Conservation (phyloP, 2,329 filamentous ascomycete genomes). For the Exophiala sp. region DNA sequence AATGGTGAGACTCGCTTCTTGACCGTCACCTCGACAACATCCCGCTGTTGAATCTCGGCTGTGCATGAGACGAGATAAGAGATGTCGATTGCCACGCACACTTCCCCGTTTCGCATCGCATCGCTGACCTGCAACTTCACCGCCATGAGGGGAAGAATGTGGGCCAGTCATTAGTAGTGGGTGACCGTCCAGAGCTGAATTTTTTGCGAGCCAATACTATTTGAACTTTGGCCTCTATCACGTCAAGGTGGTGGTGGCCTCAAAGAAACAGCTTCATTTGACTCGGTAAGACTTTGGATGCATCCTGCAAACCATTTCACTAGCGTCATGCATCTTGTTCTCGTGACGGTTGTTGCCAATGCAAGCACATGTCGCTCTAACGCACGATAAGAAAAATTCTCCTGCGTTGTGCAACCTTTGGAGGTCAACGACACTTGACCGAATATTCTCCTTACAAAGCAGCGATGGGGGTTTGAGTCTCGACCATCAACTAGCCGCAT, state of each 20-base stretch:
- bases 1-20: constrained; percentile 14
- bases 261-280: neutral
- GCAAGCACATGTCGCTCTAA: neutral
- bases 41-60: constrained; percentile 9
- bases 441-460: too few species aligned
- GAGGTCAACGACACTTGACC: too few species aligned
- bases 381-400: neutral
- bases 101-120: neutral
- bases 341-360: neutral
- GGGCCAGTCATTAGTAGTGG: constrained; percentile 1
- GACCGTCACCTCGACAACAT: constrained; percentile 9
- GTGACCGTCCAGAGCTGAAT: constrained; percentile 7
- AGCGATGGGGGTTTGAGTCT: too few species aligned
- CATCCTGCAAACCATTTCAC: constrained; percentile 3
- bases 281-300: neutral
- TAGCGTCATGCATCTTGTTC: constrained; percentile 3
- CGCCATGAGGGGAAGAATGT: neutral
- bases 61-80: constrained; percentile 9
- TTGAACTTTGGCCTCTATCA: neutral
- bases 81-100: neutral
- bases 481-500: too few species aligned
- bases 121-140: neutral
- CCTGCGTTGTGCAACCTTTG: too few species aligned
- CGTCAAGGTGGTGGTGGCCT: constrained; percentile 1
- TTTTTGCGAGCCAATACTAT: constrained; percentile 10